Evolutionary conservation across 495 filamentous ascomycete species (phyloP).

Genomic region (Xylaria venustula): DNA sequence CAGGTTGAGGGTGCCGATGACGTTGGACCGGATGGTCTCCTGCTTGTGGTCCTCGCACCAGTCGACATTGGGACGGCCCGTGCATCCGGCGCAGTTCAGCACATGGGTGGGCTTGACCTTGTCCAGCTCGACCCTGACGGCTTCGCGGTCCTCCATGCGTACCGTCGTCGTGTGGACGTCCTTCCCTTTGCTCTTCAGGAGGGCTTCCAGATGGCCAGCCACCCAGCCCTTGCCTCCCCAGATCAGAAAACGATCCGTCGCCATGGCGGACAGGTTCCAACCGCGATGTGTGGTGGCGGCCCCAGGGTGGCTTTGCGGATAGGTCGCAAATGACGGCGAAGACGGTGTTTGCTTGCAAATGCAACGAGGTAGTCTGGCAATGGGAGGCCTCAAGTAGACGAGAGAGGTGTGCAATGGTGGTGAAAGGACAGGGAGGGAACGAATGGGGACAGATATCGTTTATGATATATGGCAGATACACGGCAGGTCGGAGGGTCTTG

Average conservation of each 20-base stretch:
- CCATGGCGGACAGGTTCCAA: background rate
- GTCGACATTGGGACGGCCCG: conserved; percentile 68
- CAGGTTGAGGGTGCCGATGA: conserved; percentile 62
- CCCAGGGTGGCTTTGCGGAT: background rate
- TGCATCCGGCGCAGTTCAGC: conserved; percentile 62
- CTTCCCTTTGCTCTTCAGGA: conserved; percentile 61
- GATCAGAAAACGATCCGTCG: conserved; percentile 50
- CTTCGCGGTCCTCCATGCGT: conserved; percentile 61
- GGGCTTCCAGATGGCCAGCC: conserved; percentile 61
- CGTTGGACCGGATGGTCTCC: conserved; percentile 63
- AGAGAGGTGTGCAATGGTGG: background rate
- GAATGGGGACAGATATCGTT: too few relatives aligned
- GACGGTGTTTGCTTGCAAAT: background rate
- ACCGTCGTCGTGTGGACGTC: conserved; percentile 56
- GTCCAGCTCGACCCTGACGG: conserved; percentile 54
- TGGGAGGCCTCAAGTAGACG: background rate
- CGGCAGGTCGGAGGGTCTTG: too few relatives aligned
- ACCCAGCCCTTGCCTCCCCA: conserved; percentile 65
- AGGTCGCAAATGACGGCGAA: background rate
- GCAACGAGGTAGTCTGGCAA: background rate
- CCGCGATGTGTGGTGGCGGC: too few relatives aligned
- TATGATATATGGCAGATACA: too few relatives aligned
- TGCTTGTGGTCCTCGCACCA: conserved; percentile 69
- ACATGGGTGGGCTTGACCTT: conserved; percentile 61
- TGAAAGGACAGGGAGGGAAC: background rate